Evolutionary conservation across 371 early-diverging fungal genomes (phyloP), one percentile per base, ranked within the genome.

Genomic region (Mucor irregularis): DNA sequence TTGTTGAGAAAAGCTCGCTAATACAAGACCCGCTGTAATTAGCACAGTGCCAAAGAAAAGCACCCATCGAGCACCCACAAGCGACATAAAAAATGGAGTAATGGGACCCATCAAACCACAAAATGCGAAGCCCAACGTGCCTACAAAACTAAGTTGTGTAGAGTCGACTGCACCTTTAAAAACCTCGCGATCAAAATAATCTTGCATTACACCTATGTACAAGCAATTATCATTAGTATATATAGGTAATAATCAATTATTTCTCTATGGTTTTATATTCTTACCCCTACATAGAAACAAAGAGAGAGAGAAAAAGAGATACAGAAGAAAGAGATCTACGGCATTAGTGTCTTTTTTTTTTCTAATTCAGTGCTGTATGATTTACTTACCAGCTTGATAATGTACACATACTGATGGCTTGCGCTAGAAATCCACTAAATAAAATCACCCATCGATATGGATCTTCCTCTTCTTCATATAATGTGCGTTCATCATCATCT

Each of bases 391-490:
- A 71, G 42, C 71, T 66, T 39, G 67, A 66, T 44, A 71, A 37
- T n/a, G 61, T 66, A 38, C 58, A 57, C 63, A 63, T 64, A 17
- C 71, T 71, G 30, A 66, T 61, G 13, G 64, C 71, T 46, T 71
- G 71, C 8, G 71, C 71, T 16, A 71, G 43, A 40, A 71, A 71
- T 2, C 64, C 71, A 7, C 67, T 55, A 2, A 71, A 10, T 4
- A 71, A 44, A 37, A 71, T 71, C 5, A 46, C 52, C 71, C 71
- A 71, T 25, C 66, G 58, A 37, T 71, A 71, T 0, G 64, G 64
- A 16, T 64, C 61, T 29, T 69, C 70, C 17, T 58, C 47, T 28
- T 56, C 46, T 14, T 53, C 52, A 14, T 46, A 16, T 39, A 46
- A 25, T 16, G 47, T 24, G 10, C 5, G 8, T 16, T 48, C 56